phyloP scores from a whole-genome alignment of 768 basidiomycete genomes.

The Psilocybe azurescens region DNA sequence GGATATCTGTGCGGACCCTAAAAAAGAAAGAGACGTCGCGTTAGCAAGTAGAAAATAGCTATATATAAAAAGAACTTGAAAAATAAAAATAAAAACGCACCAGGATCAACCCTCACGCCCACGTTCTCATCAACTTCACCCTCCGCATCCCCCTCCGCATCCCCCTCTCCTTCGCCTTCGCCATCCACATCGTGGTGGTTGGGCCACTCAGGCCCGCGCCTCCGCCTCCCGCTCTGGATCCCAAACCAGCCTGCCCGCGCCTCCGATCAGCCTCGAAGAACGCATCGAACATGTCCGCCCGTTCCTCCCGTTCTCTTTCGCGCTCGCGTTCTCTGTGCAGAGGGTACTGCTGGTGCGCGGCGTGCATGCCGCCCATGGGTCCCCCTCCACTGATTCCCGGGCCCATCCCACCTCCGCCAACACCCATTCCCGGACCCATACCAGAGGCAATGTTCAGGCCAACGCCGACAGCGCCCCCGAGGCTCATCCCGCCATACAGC shows the following conservation, averaged over 20 bases:
- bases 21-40: not conserved
- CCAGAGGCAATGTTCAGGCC: too few relatives aligned
- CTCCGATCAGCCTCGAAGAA: slow-evolving; percentile 36
- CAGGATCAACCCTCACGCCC: not conserved
- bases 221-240: not conserved
- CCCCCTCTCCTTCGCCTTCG: not conserved
- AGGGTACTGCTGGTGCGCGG: not conserved
- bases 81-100: not conserved
- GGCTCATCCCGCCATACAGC: not conserved
- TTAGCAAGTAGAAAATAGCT: not conserved
- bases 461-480: too few relatives aligned
- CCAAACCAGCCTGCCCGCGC: slow-evolving; percentile 12
- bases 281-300: slow-evolving; percentile 30
- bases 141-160: not conserved
- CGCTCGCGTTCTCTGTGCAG: not conserved
- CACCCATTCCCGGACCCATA: not conserved
- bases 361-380: too few relatives aligned
- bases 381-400: too few relatives aligned
- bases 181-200: not conserved
- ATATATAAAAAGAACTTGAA: too few relatives aligned
- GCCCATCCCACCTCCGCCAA: not conserved
- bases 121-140: not conserved
- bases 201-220: not conserved
- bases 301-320: slow-evolving; percentile 11
- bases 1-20: not conserved